phyloP scores from a whole-genome alignment of 495 filamentous ascomycete genomes.

The Podospora pseudopauciseta region DNA sequence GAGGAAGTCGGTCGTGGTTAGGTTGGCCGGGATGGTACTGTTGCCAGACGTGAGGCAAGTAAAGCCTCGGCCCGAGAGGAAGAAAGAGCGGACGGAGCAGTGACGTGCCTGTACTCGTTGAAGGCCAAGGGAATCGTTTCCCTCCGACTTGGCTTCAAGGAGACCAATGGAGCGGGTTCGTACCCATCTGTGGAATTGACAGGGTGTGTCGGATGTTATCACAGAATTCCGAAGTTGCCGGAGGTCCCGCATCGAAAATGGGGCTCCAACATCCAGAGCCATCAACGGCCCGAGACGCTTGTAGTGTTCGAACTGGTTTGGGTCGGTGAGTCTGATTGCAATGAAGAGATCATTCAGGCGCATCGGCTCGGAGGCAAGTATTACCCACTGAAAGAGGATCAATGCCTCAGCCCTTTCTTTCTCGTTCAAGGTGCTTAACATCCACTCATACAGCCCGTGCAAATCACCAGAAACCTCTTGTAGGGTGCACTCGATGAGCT shows the following conservation, averaged over 20 bases:
- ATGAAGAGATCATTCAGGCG: constrained; percentile 35
- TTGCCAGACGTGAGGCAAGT: constrained; percentile 24
- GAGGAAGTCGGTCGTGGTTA: constrained; percentile 22
- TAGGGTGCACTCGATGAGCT: constrained; percentile 35
- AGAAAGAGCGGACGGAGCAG: constrained; percentile 36
- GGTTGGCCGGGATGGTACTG: constrained; percentile 12
- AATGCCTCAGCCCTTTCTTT: constrained; percentile 35
- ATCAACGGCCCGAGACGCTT: constrained; percentile 23
- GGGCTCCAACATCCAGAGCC: constrained; percentile 28
- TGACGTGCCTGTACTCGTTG: constrained; percentile 35
- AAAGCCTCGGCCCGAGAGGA: constrained; percentile 36
- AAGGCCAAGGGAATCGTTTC: constrained; percentile 31
- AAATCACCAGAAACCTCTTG: constrained; percentile 35
- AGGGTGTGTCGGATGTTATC: constrained; percentile 34
- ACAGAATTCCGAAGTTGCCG: constrained; percentile 29
- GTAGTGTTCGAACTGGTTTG: constrained; percentile 17
- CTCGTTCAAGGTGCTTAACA: constrained; percentile 32
- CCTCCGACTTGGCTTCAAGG: constrained; percentile 29
- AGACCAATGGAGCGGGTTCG: constrained; percentile 38
- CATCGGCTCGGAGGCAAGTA: constrained; percentile 36
- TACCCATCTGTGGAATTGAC: constrained; percentile 37
- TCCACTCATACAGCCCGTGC: constrained; percentile 40
- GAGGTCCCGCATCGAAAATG: constrained; percentile 34
- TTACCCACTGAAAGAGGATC: constrained; percentile 39
- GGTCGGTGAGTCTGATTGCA: constrained; percentile 32